Conservation (phyloP, 2,329 filamentous ascomycete genomes). For the Trichoderma koningii region DNA sequence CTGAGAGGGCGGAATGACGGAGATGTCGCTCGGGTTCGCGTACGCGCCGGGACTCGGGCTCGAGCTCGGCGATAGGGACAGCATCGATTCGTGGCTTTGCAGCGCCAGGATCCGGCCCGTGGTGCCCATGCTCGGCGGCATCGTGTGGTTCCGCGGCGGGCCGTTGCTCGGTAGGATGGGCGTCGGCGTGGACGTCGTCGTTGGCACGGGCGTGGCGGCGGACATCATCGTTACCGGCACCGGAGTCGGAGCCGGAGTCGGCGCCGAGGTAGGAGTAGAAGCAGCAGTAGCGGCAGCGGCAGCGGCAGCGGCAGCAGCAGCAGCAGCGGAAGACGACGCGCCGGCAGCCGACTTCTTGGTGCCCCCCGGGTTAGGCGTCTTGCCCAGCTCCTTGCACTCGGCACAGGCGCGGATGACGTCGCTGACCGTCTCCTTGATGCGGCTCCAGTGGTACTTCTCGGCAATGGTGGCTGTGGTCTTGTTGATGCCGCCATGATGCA, state of each 20-base stretch:
- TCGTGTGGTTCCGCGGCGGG: conserved; percentile 9
- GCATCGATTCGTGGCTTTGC: conserved; percentile 36
- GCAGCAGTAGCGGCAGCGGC: conserved; percentile 13
- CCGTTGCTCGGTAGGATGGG: conserved; percentile 25
- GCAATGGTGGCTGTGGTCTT: conserved; percentile 95
- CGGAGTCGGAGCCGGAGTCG: not conserved
- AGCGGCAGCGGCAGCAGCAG: conserved; percentile 16
- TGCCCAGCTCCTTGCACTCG: conserved; percentile 81
- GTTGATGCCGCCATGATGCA: conserved; percentile 89
- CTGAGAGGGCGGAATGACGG: conserved; percentile 46
- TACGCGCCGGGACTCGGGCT: conserved; percentile 44
- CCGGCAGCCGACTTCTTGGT: conserved; percentile 30
- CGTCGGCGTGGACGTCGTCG: not conserved
- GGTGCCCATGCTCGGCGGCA: conserved; percentile 24
- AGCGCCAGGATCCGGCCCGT: conserved; percentile 35
- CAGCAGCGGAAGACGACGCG: not conserved
- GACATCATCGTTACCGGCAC: no score
- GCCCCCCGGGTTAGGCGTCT: conserved; percentile 47
- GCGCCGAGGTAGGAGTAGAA: conserved; percentile 20
- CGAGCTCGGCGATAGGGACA: conserved; percentile 35
- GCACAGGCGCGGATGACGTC: conserved; percentile 89
- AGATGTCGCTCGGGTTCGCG: conserved; percentile 52
- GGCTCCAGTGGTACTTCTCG: conserved; percentile 93
- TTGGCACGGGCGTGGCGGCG: no score
- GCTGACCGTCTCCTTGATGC: conserved; percentile 96